Conservation (phyloP, 139 green algal species). For the Coelastrella sp. region DNA sequence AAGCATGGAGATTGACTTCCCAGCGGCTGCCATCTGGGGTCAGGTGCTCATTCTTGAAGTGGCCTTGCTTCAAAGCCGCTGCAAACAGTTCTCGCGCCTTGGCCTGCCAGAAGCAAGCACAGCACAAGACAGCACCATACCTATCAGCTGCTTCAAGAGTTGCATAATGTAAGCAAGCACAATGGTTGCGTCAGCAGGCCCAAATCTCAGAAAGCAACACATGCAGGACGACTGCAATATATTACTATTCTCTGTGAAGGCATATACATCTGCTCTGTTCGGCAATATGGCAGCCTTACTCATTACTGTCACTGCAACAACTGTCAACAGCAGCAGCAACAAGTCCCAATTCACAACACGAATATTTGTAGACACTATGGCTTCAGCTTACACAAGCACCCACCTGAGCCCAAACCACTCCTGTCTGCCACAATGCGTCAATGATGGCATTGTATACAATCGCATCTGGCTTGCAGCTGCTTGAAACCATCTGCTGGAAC, state of each 20-base stretch:
- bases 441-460: constrained; percentile 93
- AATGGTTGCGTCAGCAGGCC: too few species aligned
- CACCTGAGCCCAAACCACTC: constrained; percentile 79
- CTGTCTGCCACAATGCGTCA: constrained; percentile 87
- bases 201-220: not conserved
- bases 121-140: not conserved
- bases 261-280: too few species aligned
- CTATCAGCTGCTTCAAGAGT: not conserved
- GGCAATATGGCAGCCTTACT: too few species aligned
- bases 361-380: constrained; percentile 43
- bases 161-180: too few species aligned
- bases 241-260: too few species aligned
- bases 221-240: not conserved
- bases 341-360: not conserved
- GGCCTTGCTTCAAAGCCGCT: constrained; percentile 61
- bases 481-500: constrained; percentile 71
- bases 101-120: constrained; percentile 46
- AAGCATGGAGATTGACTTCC: constrained; percentile 87
- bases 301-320: not conserved
- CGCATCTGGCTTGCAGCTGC: constrained; percentile 70
- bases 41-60: constrained; percentile 46
- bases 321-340: not conserved
- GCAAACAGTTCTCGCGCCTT: constrained; percentile 70
- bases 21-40: constrained; percentile 2
- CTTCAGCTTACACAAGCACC: constrained; percentile 16